Percentiles rank a stretch among this genome's conserved stretches.
Evolutionary conservation across 345 rosid genomes (phyloP).

Genomic region (Carallia pectinifolia): DNA sequence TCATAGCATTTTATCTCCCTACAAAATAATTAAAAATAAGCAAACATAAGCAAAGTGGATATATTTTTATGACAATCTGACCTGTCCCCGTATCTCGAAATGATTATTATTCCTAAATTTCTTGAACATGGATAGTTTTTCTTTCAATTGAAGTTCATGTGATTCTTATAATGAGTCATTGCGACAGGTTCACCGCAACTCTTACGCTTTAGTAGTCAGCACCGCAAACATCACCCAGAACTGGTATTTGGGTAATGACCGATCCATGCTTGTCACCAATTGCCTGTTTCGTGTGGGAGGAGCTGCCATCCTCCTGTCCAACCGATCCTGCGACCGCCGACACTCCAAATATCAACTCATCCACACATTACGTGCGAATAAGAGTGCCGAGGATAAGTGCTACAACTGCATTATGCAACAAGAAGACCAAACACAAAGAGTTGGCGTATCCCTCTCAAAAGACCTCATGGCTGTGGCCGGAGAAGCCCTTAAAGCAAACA

Average conservation of each 20-base stretch:
- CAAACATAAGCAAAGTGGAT: too few relatives aligned
- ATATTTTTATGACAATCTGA: too few relatives aligned
- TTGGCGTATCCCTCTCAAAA: slow-evolving; percentile 20
- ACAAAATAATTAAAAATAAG: too few relatives aligned
- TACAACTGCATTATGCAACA: slow-evolving; percentile 20
- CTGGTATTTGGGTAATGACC: slow-evolving; percentile 25
- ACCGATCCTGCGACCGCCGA: slow-evolving; percentile 15
- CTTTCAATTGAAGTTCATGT: neutral
- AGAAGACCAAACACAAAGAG: neutral
- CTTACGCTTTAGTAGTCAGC: slow-evolving; percentile 28
- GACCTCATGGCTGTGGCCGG: slow-evolving; percentile 25
- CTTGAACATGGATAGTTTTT: too few relatives aligned
- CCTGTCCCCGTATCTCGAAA: too few relatives aligned
- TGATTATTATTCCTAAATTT: too few relatives aligned
- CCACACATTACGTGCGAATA: slow-evolving; percentile 21
- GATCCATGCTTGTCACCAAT: slow-evolving; percentile 27
- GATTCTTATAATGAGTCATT: neutral
- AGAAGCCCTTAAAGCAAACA: slow-evolving; percentile 18
- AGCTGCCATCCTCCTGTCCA: slow-evolving; percentile 26
- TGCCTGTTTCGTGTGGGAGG: slow-evolving; percentile 31
- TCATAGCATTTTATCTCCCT: too few relatives aligned
- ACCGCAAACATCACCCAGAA: slow-evolving; percentile 22
- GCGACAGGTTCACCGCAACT: slow-evolving; percentile 19
- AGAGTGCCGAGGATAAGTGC: slow-evolving; percentile 20
- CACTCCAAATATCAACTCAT: slow-evolving; percentile 24